phyloP scores from a whole-genome alignment of 2,329 filamentous ascomycete genomes.

The Xylariaceae sp. region DNA sequence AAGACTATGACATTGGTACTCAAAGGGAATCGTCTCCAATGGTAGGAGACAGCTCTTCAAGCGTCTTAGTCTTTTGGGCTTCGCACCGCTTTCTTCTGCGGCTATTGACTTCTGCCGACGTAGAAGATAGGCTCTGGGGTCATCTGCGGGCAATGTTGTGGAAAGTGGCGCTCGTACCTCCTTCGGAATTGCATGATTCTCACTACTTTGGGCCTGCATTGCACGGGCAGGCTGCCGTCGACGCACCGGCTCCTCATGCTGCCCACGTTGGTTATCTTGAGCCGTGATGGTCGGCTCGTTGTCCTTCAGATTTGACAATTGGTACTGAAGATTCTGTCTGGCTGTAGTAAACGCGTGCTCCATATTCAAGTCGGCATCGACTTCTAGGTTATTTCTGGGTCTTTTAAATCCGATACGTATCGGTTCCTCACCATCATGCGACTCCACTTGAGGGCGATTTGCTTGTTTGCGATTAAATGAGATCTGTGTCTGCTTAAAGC shows the following conservation, averaged over 20 bases:
- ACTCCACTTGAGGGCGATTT: conserved; percentile 8
- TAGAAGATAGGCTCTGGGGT: conserved; percentile 32
- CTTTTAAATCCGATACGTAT: background rate
- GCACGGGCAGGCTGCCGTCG: conserved; percentile 11
- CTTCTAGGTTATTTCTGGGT: background rate
- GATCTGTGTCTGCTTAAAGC: conserved; percentile 27
- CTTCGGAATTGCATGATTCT: conserved; percentile 1
- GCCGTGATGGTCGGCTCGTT: background rate
- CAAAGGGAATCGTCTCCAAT: conserved; percentile 24
- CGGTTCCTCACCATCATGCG: background rate
- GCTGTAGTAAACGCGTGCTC: conserved; percentile 16
- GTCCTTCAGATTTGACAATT: conserved; percentile 15
- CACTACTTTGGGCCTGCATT: conserved; percentile 9
- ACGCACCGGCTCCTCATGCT: conserved; percentile 1
- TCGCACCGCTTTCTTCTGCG: conserved; percentile 14
- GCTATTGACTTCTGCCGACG: conserved; percentile 31
- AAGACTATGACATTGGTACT: conserved; percentile 23
- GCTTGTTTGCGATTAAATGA: conserved; percentile 19
- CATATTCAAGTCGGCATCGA: background rate
- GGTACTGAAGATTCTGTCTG: conserved; percentile 16
- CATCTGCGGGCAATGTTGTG: conserved; percentile 26
- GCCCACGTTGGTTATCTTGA: background rate
- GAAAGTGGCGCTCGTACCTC: conserved; percentile 25
- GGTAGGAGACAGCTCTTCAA: conserved; percentile 30
- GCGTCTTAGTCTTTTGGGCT: conserved; percentile 24